A percentile compares a stretch with the other conserved stretches of the same genome.
These are phyloP conservation scores for Capsicum chinense DNA, from an alignment of 257 asterid genomes.

Conservation along the genomic window DNA sequence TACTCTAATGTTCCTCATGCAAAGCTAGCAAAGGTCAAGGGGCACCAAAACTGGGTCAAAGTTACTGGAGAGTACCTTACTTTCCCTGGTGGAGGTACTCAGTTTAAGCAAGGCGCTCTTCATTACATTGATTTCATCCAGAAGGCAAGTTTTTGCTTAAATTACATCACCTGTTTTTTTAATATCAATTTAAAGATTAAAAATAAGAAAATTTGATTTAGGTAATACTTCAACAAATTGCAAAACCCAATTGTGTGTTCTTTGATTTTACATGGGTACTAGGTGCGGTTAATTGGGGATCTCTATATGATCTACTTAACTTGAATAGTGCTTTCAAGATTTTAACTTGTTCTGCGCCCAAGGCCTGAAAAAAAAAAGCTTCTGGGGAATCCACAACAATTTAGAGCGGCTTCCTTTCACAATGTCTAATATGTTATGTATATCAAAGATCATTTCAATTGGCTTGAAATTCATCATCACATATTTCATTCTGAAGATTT, in stretches of 20 bases:
- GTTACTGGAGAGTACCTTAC: slow-evolving; percentile 38
- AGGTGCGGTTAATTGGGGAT: neutral
- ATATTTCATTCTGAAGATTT: slow-evolving; percentile 9
- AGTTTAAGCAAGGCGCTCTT: slow-evolving; percentile 38
- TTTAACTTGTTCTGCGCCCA: neutral
- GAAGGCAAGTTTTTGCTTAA: slow-evolving; percentile 25
- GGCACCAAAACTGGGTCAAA: slow-evolving; percentile 44
- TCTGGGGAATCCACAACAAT: neutral
- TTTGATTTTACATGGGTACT: neutral
- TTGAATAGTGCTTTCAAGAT: neutral
- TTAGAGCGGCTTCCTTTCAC: neutral
- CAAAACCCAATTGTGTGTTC: neutral
- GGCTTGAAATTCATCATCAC: neutral
- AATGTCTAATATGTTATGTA: neutral
- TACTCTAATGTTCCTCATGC: slow-evolving; percentile 40
- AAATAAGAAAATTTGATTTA: neutral
- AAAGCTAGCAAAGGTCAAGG: slow-evolving; percentile 36
- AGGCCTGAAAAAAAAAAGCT: neutral
- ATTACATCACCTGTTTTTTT: neutral
- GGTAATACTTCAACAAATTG: neutral
- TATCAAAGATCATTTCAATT: neutral
- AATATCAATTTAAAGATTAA: neutral
- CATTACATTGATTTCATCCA: slow-evolving; percentile 40
- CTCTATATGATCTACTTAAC: neutral
- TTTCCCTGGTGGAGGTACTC: slow-evolving; percentile 42